Evolutionary conservation across 73 alveolate genomes (phyloP).

Genomic region (Paramecium biaurelia): DNA sequence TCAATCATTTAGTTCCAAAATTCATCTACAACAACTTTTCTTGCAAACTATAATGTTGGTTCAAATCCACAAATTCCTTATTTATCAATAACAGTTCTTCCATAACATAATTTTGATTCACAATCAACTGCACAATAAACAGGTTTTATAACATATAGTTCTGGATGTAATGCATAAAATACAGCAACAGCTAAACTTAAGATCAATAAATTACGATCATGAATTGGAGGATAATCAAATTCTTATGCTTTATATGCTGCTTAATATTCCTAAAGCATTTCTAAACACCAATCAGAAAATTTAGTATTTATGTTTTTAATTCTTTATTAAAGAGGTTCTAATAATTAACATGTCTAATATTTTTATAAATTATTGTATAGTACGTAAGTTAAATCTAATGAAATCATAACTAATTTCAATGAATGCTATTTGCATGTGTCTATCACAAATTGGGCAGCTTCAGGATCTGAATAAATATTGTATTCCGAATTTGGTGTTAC

Average conservation of each 20-base stretch:
- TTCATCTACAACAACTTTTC: not conserved
- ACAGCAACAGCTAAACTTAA: not conserved
- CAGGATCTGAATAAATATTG: slow-evolving; percentile 42
- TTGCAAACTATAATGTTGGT: not conserved
- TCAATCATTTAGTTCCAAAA: not conserved
- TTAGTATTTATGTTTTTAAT: not conserved
- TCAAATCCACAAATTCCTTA: not conserved
- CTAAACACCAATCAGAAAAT: slow-evolving; percentile 30
- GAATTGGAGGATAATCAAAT: slow-evolving; percentile 25
- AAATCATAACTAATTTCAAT: not conserved
- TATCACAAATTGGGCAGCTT: not conserved
- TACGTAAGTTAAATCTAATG: slow-evolving; percentile 8
- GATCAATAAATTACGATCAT: not conserved
- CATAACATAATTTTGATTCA: not conserved
- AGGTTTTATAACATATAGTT: not conserved
- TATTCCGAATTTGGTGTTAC: slow-evolving; percentile 36
- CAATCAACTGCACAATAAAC: not conserved
- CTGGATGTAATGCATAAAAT: slow-evolving; percentile 28
- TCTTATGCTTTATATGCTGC: slow-evolving; percentile 24
- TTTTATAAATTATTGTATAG: not conserved
- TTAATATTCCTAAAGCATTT: not conserved
- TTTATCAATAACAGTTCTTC: slow-evolving; percentile 45
- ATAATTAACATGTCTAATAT: not conserved
- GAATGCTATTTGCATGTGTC: not conserved
- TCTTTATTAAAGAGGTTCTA: not conserved